These are phyloP conservation scores for Colletotrichum eleusines DNA, from an alignment of 2,329 filamentous ascomycete genomes.

Conservation along the genomic window DNA sequence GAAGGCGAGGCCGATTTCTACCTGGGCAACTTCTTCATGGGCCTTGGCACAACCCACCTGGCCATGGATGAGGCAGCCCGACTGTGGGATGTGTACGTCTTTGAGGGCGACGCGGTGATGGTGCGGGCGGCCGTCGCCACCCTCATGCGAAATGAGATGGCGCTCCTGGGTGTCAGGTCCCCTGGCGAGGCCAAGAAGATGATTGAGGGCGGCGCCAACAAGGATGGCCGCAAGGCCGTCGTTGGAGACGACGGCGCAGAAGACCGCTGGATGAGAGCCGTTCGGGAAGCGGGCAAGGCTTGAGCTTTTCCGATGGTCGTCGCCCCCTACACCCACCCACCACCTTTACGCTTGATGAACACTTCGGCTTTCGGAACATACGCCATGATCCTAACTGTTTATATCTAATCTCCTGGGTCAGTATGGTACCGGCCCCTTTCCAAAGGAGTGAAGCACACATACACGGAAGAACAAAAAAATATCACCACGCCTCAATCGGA, in stretches of 20 bases:
- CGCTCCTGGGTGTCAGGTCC: constrained; percentile 61
- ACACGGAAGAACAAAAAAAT: constrained; percentile 24
- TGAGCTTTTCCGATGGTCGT: constrained; percentile 30
- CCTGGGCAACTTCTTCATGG: constrained; percentile 71
- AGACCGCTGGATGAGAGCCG: constrained; percentile 59
- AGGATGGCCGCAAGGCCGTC: constrained; percentile 39
- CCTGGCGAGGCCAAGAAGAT: constrained; percentile 58
- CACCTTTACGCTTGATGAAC: constrained; percentile 38
- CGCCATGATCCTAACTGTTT: constrained; percentile 42
- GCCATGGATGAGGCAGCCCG: constrained; percentile 78
- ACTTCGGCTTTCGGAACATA: constrained; percentile 37
- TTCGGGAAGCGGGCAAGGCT: constrained; percentile 55
- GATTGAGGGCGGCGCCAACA: constrained; percentile 46
- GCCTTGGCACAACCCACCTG: constrained; percentile 72
- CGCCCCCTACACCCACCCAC: too few relatives aligned
- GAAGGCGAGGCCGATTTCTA: constrained; percentile 64
- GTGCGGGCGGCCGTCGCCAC: constrained; percentile 79
- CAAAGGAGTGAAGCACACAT: constrained; percentile 31
- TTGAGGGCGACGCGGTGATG: constrained; percentile 81
- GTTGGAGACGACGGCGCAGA: constrained; percentile 57
- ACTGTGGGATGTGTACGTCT: constrained; percentile 85
- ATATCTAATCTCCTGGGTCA: constrained; percentile 41
- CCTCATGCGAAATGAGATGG: constrained; percentile 66
- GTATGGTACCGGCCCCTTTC: constrained; percentile 4
- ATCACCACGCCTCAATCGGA: background rate